Base-by-base conservation (phyloP, 164 flowering plant genomes). In the Magnolia kwangsiensis region DNA sequence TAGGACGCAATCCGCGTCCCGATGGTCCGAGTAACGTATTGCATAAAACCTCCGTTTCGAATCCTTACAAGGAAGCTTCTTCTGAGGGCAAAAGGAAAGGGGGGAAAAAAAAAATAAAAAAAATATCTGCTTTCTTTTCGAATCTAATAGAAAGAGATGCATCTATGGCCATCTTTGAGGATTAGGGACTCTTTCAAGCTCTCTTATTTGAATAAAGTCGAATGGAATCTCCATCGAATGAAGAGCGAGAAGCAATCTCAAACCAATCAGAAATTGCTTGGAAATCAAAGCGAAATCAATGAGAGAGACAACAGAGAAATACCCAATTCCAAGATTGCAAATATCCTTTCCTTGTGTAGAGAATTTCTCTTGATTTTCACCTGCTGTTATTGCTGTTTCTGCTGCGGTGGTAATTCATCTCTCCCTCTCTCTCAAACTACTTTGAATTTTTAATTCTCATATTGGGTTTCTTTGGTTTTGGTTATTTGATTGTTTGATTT, bases 111-210 rank as follows among this genome's bases (percentile, higher is more conserved):
- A 3, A 37, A 37, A 0, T 4, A 37, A 37, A 37, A 37, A 4
- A 37, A 4, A 3, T 4, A 7, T 37, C 45, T 37, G 45, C 45
- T 5, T 37, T 7, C 45, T 37, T 37, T 37, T 37, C 29, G 45
- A 37, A 37, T 37, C 45, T 37, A 5, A 37, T 27, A 29, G 63
- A 21, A 29, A 63, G 75, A 80, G 80, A 92, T 92, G 96, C 96
- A 90, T 84, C 87, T 89, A 78, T 90, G 94, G 93, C 94, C 92
- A 1, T 83, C 96, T 3, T 8, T 63, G 80, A 81, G 74, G 74
- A 77, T 90, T 29, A 85, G 91, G 59, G 92, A 90, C 67, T 87
- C 92, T 2, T 90, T 90, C 88, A 91, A 88, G 84, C 24, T 76
- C 11, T 76, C 67, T 65, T 85, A 87, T 81, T 69, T 89, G 71